Base-by-base conservation (phyloP, 352 stramenopile species). In the Pythium angustatum region DNA sequence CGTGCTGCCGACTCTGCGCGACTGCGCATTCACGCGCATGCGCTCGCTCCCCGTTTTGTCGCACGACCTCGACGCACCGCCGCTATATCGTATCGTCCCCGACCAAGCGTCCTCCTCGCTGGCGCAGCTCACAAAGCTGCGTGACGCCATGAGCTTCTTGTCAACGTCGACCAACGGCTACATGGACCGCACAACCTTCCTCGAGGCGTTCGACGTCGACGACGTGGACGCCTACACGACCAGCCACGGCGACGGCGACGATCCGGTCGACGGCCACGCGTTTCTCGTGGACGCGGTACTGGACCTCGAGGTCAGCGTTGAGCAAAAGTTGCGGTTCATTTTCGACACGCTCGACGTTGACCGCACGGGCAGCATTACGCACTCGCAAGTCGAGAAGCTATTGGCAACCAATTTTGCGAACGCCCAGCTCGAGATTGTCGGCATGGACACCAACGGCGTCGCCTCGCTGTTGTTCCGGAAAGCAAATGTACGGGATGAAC, bases 301-400 rank as follows among this genome's bases (percentile, higher is more conserved):
- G 72, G 80, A 92, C 21, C 69, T 94, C 14, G 73, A 93, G 47
- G 81, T 94, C 3, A 78, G 68, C 43, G 79, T 66, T 3, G 81
- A 94, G 45, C 82, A 91, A 41, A 94, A 93, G 52, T 73, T 94
- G 38, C 79, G 70, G 27, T 93, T 93, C 62, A 94, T 94, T 59
- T 94, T 94, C 44, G 83, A 94, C 47, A 91, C 83, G 33, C 71
- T 94, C 7, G 85, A 94, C 59, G 68, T 71, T 0, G 71, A 85
- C 50, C 73, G 76, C 36, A 62, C 66, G 8, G 81, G 81, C 17
- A 78, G 66, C 50, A 77, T 94, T 48, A 83, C 81, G 7, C 66
- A 81, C 56, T 73, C 81, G 27, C 85, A 93, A 62, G 73, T 93
- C 41, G 75, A 82, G 26, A 62, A 81, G 57, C 69, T 94, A 34